A percentile compares a stretch with the other conserved stretches of the same genome.
These are phyloP conservation scores for Zangia roseola DNA, from an alignment of 768 basidiomycete species.

Conservation along the genomic window DNA sequence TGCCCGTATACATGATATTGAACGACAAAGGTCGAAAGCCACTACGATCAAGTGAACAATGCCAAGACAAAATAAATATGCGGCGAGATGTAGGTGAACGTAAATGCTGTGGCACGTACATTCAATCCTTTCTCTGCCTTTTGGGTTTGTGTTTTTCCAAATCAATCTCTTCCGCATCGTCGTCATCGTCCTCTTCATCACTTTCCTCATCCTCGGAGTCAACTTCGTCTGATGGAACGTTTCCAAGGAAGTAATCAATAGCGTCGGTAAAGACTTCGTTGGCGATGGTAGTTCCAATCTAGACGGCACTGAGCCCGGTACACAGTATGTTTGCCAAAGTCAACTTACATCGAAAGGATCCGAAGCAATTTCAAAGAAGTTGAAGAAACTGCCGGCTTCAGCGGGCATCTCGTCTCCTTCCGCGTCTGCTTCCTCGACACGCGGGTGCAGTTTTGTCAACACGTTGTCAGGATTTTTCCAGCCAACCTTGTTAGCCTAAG, in stretches of 20 bases:
- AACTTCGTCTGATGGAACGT: slow-evolving; percentile 53
- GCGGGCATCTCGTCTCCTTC: slow-evolving; percentile 57
- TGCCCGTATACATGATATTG: neutral
- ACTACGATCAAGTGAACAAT: slow-evolving; percentile 7
- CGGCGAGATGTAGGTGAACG: slow-evolving; percentile 11
- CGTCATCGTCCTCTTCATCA: slow-evolving; percentile 74
- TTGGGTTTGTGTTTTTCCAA: slow-evolving; percentile 80
- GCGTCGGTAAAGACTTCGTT: slow-evolving; percentile 81
- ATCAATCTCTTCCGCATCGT: slow-evolving; percentile 85
- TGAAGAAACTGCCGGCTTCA: slow-evolving; percentile 85
- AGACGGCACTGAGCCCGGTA: slow-evolving; percentile 11
- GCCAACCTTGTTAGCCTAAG: slow-evolving; percentile 63
- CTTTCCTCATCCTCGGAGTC: slow-evolving; percentile 68
- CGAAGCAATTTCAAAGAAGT: slow-evolving; percentile 68
- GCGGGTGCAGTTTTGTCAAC: slow-evolving; percentile 78
- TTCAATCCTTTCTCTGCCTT: slow-evolving; percentile 54
- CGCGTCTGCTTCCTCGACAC: slow-evolving; percentile 51
- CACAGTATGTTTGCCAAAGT: neutral
- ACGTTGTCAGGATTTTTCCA: slow-evolving; percentile 81
- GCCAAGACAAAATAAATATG: slow-evolving; percentile 29
- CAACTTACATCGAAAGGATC: slow-evolving; percentile 68
- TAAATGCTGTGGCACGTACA: slow-evolving; percentile 12
- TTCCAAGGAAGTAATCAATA: slow-evolving; percentile 79
- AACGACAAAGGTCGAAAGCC: slow-evolving; percentile 4
- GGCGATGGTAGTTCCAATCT: slow-evolving; percentile 73